Evolutionary conservation across 768 basidiomycete genomes (phyloP), one percentile per base, ranked within the genome.

Genomic region (Termitomyces bulborhizus): DNA sequence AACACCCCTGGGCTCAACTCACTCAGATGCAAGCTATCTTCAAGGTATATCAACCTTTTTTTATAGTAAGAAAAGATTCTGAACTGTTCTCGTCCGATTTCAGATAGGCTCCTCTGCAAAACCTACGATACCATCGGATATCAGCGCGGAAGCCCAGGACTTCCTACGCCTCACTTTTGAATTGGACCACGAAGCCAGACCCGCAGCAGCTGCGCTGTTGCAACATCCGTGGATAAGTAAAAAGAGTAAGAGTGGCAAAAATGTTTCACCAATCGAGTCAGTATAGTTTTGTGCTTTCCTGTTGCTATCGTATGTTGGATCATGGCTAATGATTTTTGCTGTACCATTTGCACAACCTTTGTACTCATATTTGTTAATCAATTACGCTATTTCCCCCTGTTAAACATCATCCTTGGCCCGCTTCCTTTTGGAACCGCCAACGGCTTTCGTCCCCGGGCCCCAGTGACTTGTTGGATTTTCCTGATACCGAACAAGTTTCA

Each of bases 1-100:
- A 93, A 65, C 94, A 95, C 67, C 94, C 94, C 1, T 98, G 90
- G 85, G 91, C 96, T 0, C 90, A 95, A 60, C 77, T 98, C 41
- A 94, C 88, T 5, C 97, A 98, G 72, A 98, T 98, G 95, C 97
- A 98, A 71, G 97, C 96, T 41, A 97, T 99, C 60, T 99, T 97
- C 79, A 92, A 93, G 78, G 95, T 92, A 56, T 40, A 67, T 61
- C 37, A 29, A 12, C 37, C 44, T 31, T 45, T 34, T 50, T 36
- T 29, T 13, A 32, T n/a, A 31, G 24, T 29, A 48, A 48, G 4
- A 26, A 12, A n/a, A 44, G 32, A 27, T 18, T 55, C 6, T 49
- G 42, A 37, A 21, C 26, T 52, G 31, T 50, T 46, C 24, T 37
- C 13, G 1, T 18, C 24, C 16, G 11, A 21, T 51, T 21, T 9